Evolutionary conservation across 2,329 filamentous ascomycete species (phyloP).

Genomic region (Dothidotthia symphoricarpi): DNA sequence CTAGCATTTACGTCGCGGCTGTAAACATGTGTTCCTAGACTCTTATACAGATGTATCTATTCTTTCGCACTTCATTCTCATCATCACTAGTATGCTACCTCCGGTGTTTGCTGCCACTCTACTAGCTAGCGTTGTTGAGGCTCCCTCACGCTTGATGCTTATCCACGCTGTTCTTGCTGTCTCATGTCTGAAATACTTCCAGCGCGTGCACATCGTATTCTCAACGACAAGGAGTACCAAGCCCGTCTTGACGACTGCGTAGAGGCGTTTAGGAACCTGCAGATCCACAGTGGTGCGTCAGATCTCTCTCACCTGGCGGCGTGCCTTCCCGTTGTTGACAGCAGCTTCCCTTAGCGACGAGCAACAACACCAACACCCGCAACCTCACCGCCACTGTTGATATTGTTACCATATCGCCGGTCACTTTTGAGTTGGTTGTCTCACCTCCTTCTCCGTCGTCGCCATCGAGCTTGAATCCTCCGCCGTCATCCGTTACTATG

Average conservation of each 20-base stretch:
- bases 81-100: too few relatives aligned
- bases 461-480: conserved; percentile 1
- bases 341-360: conserved; percentile 4
- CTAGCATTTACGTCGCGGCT: too few relatives aligned
- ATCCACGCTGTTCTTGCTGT: too few relatives aligned
- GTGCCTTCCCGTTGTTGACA: conserved; percentile 2
- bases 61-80: too few relatives aligned
- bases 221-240: conserved; percentile 14
- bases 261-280: conserved; percentile 15
- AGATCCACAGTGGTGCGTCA: conserved; percentile 10
- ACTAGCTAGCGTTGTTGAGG: too few relatives aligned
- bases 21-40: too few relatives aligned
- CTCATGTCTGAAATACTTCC: conserved; percentile 11
- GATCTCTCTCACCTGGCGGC: background rate
- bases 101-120: too few relatives aligned
- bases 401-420: background rate
- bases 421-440: background rate
- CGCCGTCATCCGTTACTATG: conserved; percentile 9
- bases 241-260: conserved; percentile 18
- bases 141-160: too few relatives aligned
- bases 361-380: conserved; percentile 3
- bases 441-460: conserved; percentile 11
- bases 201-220: conserved; percentile 1
- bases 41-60: too few relatives aligned
- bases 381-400: background rate